These are phyloP conservation scores for Aspergillus heteromorphus DNA, from an alignment of 495 filamentous ascomycete species.

Conservation along the genomic window DNA sequence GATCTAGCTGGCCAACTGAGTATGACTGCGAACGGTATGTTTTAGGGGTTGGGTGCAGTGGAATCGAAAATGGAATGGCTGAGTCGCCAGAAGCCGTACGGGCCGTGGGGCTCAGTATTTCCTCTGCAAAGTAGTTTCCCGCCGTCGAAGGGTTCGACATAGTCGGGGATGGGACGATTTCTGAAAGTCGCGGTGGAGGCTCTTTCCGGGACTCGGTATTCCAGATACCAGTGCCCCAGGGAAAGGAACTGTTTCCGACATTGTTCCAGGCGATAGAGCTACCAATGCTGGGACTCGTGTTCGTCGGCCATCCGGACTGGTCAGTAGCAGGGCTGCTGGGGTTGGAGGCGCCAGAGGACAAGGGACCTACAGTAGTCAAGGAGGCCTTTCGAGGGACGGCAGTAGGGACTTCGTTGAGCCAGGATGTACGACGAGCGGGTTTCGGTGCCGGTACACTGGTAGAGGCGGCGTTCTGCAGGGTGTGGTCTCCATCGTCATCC, in stretches of 20 bases:
- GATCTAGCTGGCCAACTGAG: slow-evolving; percentile 86
- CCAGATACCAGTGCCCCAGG: slow-evolving; percentile 76
- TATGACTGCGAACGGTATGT: slow-evolving; percentile 95
- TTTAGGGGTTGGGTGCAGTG: slow-evolving; percentile 84
- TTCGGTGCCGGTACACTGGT: slow-evolving; percentile 33
- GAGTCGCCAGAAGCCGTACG: slow-evolving; percentile 53
- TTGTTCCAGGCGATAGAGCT: slow-evolving; percentile 56
- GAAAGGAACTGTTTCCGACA: slow-evolving; percentile 51
- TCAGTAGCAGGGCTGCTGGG: slow-evolving; percentile 69
- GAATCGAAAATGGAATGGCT: slow-evolving; percentile 79
- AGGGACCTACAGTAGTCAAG: slow-evolving; percentile 45
- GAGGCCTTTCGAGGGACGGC: slow-evolving; percentile 45
- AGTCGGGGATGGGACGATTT: slow-evolving; percentile 73
- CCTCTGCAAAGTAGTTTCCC: slow-evolving; percentile 36
- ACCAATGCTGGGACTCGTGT: slow-evolving; percentile 39
- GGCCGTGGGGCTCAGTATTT: slow-evolving; percentile 50
- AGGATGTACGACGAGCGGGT: slow-evolving; percentile 47
- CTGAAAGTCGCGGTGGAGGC: slow-evolving; percentile 64
- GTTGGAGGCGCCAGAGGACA: slow-evolving; percentile 72
- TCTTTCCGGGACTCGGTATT: slow-evolving; percentile 69
- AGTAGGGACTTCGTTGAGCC: slow-evolving; percentile 49
- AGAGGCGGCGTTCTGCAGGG: slow-evolving; percentile 27
- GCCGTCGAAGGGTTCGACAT: slow-evolving; percentile 53
- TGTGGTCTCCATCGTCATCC: slow-evolving; percentile 73
- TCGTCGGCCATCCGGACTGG: slow-evolving; percentile 59